phyloP scores from a whole-genome alignment of 768 basidiomycete species.

The Tricholoma flavovirens region DNA sequence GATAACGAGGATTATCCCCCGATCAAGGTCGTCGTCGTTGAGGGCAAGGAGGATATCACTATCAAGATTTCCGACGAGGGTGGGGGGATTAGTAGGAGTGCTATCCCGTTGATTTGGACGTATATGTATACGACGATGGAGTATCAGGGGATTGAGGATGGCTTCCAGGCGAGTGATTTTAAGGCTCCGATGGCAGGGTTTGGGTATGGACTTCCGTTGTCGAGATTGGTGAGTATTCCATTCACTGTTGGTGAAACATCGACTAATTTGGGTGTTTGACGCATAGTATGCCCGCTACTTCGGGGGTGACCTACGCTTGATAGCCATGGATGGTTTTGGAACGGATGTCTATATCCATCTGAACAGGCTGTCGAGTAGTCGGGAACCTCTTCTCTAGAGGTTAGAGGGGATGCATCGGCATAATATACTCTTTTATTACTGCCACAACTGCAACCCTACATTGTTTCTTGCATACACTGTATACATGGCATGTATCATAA shows the following conservation, averaged over 20 bases:
- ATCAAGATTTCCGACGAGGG: slow-evolving; percentile 99
- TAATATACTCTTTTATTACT: too few species aligned
- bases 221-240: slow-evolving; percentile 63
- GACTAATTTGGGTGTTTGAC: neutral
- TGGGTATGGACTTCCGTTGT: slow-evolving; percentile 90
- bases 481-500: too few species aligned
- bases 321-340: slow-evolving; percentile 98
- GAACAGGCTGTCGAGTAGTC: slow-evolving; percentile 77
- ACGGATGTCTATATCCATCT: slow-evolving; percentile 93
- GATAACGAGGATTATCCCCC: slow-evolving; percentile 77
- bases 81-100: slow-evolving; percentile 84
- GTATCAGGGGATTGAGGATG: slow-evolving; percentile 63
- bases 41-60: slow-evolving; percentile 97
- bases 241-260: neutral
- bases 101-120: slow-evolving; percentile 96
- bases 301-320: slow-evolving; percentile 86
- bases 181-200: slow-evolving; percentile 98
- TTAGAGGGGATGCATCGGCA: too few species aligned
- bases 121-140: slow-evolving; percentile 95
- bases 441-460: too few species aligned
- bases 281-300: slow-evolving; percentile 89
- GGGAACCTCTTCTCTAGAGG: slow-evolving; percentile 63
- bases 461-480: too few species aligned
- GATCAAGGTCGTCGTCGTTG: slow-evolving; percentile 92
- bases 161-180: slow-evolving; percentile 84